Conservation (phyloP, 2,329 filamentous ascomycete genomes). For the Huntiella omanensis region DNA sequence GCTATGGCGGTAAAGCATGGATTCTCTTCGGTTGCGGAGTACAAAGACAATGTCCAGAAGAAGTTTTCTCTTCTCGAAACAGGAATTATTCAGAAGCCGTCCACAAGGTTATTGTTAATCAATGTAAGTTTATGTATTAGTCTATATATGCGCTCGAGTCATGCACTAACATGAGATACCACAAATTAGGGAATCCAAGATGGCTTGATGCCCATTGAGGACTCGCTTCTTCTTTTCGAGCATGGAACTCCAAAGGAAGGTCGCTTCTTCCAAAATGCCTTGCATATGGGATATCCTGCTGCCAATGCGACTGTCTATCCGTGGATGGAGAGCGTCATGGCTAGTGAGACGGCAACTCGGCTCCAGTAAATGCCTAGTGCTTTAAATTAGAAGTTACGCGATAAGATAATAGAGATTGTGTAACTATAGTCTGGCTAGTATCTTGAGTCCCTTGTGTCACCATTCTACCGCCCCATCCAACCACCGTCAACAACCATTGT, state of each 20-base stretch:
- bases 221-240: slow-evolving; percentile 44
- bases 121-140: slow-evolving; percentile 27
- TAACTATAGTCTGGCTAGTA: background rate
- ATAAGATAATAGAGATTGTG: background rate
- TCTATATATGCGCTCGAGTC: background rate
- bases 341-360: background rate
- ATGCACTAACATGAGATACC: background rate
- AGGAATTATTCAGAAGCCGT: slow-evolving; percentile 35
- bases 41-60: slow-evolving; percentile 33
- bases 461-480: slow-evolving; percentile 64
- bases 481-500: slow-evolving; percentile 72
- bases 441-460: background rate
- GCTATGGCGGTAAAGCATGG: slow-evolving; percentile 45
- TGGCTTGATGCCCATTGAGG: slow-evolving; percentile 49
- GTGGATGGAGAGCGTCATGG: slow-evolving; percentile 40
- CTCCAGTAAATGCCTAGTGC: background rate
- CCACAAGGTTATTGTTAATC: slow-evolving; percentile 38
- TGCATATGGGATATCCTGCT: slow-evolving; percentile 51
- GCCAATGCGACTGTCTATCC: slow-evolving; percentile 38
- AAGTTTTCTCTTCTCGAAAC: slow-evolving; percentile 44
- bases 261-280: slow-evolving; percentile 35
- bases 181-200: slow-evolving; percentile 35
- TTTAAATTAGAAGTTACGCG: background rate
- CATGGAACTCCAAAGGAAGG: slow-evolving; percentile 47
- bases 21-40: slow-evolving; percentile 35